Evolutionary conservation across 2,329 filamentous ascomycete genomes (phyloP).

Genomic region (Calonectria montana): DNA sequence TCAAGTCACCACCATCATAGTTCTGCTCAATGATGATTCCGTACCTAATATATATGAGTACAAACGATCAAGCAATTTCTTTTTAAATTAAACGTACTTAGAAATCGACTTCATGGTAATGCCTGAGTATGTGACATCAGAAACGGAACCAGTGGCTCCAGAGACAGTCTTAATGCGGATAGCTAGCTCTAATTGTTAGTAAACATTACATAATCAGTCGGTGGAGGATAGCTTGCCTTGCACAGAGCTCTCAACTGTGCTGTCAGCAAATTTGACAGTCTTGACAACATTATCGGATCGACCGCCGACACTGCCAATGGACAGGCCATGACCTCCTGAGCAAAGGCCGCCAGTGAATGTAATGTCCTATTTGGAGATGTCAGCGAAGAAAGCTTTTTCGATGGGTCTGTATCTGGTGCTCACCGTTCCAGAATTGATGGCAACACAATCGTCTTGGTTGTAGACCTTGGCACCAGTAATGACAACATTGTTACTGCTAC

Average conservation of each 20-base stretch:
- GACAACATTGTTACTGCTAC: slow-evolving; percentile 58
- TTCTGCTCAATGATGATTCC: slow-evolving; percentile 54
- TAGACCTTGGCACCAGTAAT: slow-evolving; percentile 65
- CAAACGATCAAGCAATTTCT: too few relatives aligned
- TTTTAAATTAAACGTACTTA: slow-evolving; percentile 34
- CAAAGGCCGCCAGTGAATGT: slow-evolving; percentile 57
- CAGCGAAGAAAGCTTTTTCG: not conserved
- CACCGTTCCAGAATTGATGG: slow-evolving; percentile 62
- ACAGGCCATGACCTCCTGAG: slow-evolving; percentile 56
- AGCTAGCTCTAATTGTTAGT: not conserved
- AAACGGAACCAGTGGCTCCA: slow-evolving; percentile 56
- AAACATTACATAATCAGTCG: not conserved
- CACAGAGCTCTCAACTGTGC: slow-evolving; percentile 60
- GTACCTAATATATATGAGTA: slow-evolving; percentile 36
- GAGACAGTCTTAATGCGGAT: slow-evolving; percentile 61
- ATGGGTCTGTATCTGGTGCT: fast-evolving
- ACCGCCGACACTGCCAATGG: slow-evolving; percentile 57
- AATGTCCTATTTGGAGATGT: slow-evolving; percentile 47
- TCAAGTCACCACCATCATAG: slow-evolving; percentile 60
- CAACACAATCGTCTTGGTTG: slow-evolving; percentile 72
- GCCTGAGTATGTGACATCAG: slow-evolving; percentile 55
- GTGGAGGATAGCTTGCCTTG: slow-evolving; percentile 51
- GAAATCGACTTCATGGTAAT: slow-evolving; percentile 55
- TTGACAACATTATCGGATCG: slow-evolving; percentile 64
- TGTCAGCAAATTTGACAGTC: slow-evolving; percentile 60